Percentiles rank a stretch among this genome's conserved stretches.
These are phyloP conservation scores for Termitomyces sp. DNA, from an alignment of 768 basidiomycete species.

Conservation along the genomic window DNA sequence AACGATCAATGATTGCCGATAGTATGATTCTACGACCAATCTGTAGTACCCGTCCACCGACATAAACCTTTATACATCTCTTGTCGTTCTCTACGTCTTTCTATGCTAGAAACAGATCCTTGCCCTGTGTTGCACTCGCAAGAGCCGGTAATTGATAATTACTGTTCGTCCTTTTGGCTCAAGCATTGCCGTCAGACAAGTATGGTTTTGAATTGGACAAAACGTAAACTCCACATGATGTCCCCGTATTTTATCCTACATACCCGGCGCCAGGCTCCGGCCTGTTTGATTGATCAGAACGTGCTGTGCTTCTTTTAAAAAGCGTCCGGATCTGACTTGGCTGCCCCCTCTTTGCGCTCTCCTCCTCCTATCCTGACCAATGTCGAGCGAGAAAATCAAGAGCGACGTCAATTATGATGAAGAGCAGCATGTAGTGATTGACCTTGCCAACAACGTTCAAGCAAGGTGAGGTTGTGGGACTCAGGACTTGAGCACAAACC, in stretches of 20 bases:
- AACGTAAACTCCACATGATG: not conserved
- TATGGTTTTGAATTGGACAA: no score
- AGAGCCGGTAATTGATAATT: not conserved
- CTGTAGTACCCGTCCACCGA: no score
- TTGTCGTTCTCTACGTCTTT: not conserved
- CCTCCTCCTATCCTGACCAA: slow-evolving; percentile 9
- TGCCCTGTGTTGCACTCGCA: not conserved
- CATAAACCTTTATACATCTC: not conserved
- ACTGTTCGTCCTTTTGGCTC: not conserved
- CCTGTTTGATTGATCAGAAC: slow-evolving; percentile 7
- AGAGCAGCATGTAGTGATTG: slow-evolving; percentile 19
- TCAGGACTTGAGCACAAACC: not conserved
- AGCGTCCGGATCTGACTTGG: not conserved
- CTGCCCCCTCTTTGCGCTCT: slow-evolving; percentile 7
- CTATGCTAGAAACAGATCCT: no score
- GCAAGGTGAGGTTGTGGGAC: slow-evolving; percentile 25
- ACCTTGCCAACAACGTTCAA: slow-evolving; percentile 35
- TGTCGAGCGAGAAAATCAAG: slow-evolving; percentile 21
- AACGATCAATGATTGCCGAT: no score
- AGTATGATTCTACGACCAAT: no score
- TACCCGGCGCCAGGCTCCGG: slow-evolving; percentile 3
- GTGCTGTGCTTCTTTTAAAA: slow-evolving; percentile 7
- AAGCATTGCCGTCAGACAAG: not conserved
- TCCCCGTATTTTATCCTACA: not conserved
- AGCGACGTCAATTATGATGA: slow-evolving; percentile 15